Conservation (phyloP, 129 eudicot species). For the Heracleum sosnowskyi region DNA sequence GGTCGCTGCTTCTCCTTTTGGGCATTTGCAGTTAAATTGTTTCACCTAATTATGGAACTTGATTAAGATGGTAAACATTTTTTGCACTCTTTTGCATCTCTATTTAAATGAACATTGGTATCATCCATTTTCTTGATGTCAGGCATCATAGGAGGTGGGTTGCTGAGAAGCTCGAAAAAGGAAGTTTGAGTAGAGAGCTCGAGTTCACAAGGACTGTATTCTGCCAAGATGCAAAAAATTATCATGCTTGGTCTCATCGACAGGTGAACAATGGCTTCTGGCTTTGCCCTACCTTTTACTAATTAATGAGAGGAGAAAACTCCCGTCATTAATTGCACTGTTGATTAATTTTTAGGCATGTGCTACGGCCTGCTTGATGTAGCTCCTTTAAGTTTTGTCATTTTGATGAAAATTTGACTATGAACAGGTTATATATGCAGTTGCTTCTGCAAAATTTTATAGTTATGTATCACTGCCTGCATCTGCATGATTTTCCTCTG, state of each 20-base stretch:
- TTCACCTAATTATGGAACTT: neutral
- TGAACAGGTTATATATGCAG: slow-evolving; percentile 25
- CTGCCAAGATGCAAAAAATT: slow-evolving; percentile 73
- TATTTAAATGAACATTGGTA: neutral
- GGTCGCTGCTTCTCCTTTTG: neutral
- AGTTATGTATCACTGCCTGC: neutral
- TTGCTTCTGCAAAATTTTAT: slow-evolving; percentile 52
- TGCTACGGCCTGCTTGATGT: neutral
- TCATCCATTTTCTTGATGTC: slow-evolving; percentile 17
- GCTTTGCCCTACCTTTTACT: neutral
- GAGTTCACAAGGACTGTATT: slow-evolving; percentile 80
- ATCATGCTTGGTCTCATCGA: slow-evolving; percentile 99
- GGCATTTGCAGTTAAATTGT: neutral
- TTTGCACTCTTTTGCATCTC: neutral
- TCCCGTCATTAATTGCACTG: neutral
- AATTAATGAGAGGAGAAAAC: neutral
- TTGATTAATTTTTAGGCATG: neutral
- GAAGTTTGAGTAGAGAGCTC: slow-evolving; percentile 51
- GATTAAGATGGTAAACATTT: neutral
- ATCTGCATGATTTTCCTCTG: neutral
- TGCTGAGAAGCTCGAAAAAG: slow-evolving; percentile 82
- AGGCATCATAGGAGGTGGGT: slow-evolving; percentile 99
- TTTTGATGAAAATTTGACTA: neutral
- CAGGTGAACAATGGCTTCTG: slow-evolving; percentile 44
- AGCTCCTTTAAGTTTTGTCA: neutral